phyloP scores from a whole-genome alignment of 2,329 filamentous ascomycete species.

The Aphanoascus verrucosus region DNA sequence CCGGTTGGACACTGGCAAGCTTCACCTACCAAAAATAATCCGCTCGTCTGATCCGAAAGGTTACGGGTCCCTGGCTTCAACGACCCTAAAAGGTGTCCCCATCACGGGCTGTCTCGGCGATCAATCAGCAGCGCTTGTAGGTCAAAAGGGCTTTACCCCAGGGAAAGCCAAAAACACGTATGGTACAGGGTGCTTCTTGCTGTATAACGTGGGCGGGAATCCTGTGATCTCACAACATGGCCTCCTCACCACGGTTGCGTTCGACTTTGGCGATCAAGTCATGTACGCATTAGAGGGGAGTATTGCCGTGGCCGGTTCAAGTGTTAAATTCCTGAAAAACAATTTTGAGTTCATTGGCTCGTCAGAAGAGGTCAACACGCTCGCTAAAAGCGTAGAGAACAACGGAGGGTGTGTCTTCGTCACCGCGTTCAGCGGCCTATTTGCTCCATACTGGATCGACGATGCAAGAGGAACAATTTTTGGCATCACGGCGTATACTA shows the following conservation, averaged over 20 bases:
- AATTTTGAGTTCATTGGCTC: conserved; percentile 53
- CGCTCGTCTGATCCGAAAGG: conserved; percentile 58
- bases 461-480: conserved; percentile 80
- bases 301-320: conserved; percentile 72
- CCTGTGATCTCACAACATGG: conserved; percentile 78
- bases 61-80: conserved; percentile 14
- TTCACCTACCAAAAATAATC: conserved; percentile 71
- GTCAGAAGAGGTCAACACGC: conserved; percentile 52
- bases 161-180: conserved; percentile 87
- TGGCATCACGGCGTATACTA: conserved; percentile 74
- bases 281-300: conserved; percentile 77
- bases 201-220: conserved; percentile 77
- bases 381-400: conserved; percentile 56
- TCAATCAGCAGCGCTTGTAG: conserved; percentile 78
- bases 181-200: conserved; percentile 77
- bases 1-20: conserved; percentile 55
- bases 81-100: conserved; percentile 32
- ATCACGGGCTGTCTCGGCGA: conserved; percentile 79
- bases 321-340: conserved; percentile 63
- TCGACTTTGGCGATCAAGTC: conserved; percentile 60
- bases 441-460: conserved; percentile 91
- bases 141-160: conserved; percentile 71
- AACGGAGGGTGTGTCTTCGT: conserved; percentile 80
- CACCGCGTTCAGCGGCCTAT: conserved; percentile 81
- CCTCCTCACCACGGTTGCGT: conserved; percentile 73